Conservation (phyloP, 2,329 filamentous ascomycete genomes). For the Aspergillus amoenus region DNA sequence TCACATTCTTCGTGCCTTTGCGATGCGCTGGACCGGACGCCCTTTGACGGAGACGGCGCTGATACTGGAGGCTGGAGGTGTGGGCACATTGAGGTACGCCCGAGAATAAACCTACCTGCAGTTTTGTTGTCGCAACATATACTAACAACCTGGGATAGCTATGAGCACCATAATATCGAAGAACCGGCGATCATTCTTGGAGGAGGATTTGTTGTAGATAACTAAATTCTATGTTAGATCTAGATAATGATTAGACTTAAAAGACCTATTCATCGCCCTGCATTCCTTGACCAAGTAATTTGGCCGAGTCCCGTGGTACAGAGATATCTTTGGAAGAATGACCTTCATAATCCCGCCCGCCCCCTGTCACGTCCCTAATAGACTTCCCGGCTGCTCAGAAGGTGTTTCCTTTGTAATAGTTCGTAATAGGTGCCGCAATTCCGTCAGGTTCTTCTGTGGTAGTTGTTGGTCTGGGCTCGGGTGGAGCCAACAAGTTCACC, state of each 20-base stretch:
- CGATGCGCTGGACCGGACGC: constrained; percentile 79
- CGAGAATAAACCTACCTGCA: background rate
- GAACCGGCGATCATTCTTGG: constrained; percentile 80
- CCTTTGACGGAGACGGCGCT: constrained; percentile 72
- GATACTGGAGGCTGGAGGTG: constrained; percentile 83
- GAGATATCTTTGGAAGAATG: too few relatives aligned
- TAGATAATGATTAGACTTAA: background rate
- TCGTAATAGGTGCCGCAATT: too few relatives aligned
- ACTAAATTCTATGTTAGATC: background rate
- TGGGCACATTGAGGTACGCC: constrained; percentile 71
- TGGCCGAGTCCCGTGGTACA: background rate
- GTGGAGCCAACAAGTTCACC: too few relatives aligned
- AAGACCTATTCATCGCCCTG: background rate
- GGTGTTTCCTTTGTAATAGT: too few relatives aligned
- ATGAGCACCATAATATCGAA: constrained; percentile 74
- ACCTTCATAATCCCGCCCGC: too few relatives aligned
- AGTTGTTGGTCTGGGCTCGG: too few relatives aligned
- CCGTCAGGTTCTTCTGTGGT: too few relatives aligned
- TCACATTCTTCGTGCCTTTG: constrained; percentile 83
- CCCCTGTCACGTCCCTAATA: too few relatives aligned
- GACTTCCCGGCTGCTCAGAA: too few relatives aligned
- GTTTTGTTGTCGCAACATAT: background rate
- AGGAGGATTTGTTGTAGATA: constrained; percentile 61
- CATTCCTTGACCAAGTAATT: too few relatives aligned
- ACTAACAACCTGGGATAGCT: constrained; percentile 49